Percentiles rank a stretch among this genome's conserved stretches.
Evolutionary conservation across 202 grass and related monocot genomes (phyloP).

Genomic region (Zizania palustris): DNA sequence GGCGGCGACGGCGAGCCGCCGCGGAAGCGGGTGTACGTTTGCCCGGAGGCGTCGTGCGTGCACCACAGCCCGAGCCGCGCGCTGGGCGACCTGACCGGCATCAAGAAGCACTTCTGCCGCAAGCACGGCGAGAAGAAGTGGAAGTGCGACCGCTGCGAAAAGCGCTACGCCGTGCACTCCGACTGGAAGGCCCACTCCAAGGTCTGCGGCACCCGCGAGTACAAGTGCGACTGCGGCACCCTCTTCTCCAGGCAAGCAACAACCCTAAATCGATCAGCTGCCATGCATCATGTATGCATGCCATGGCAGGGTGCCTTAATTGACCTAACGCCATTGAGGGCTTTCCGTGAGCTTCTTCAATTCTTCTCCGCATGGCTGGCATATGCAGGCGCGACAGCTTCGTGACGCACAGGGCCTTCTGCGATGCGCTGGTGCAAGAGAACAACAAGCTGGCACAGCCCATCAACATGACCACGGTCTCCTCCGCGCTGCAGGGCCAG

Average conservation of each 20-base stretch:
- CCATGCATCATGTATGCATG: too few species aligned
- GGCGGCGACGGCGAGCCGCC: conserved; percentile 35
- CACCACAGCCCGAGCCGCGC: conserved; percentile 92
- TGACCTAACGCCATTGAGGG: too few species aligned
- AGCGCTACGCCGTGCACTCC: conserved; percentile 95
- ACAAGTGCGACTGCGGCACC: conserved; percentile 93
- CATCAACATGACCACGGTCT: conserved; percentile 66
- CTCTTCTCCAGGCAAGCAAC: conserved; percentile 75
- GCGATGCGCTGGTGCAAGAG: conserved; percentile 79
- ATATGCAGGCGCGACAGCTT: conserved; percentile 80
- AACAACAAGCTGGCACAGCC: conserved; percentile 62
- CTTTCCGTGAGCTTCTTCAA: background rate
- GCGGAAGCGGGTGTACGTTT: conserved; percentile 92
- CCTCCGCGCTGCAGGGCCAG: conserved; percentile 56
- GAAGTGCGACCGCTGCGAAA: conserved; percentile 86
- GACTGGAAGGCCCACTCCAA: conserved; percentile 99
- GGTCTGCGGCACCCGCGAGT: conserved; percentile 91
- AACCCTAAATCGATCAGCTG: too few species aligned
- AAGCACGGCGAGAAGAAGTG: conserved; percentile 98
- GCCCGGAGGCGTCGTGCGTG: conserved; percentile 84
- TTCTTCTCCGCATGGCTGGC: too few species aligned
- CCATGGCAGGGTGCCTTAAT: too few species aligned
- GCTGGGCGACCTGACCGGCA: conserved; percentile 87
- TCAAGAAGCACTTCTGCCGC: conserved; percentile 98
- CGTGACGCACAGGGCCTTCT: conserved; percentile 89